Evolutionary conservation across 768 basidiomycete species (phyloP).

Genomic region (Serendipita vermifera): DNA sequence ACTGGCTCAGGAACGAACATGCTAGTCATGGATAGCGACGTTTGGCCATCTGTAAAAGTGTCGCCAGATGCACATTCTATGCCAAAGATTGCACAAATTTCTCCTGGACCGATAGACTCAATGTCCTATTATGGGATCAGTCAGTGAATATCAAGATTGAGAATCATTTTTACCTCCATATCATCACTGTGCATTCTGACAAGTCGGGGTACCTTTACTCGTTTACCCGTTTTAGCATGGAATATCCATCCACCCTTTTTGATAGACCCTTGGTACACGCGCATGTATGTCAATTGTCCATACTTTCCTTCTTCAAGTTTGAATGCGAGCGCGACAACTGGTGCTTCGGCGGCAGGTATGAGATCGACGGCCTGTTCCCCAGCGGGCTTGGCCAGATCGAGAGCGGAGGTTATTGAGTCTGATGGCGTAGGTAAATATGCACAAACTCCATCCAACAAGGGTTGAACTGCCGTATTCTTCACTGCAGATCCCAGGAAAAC

Average conservation of each 20-base stretch:
- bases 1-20: constrained; percentile 99
- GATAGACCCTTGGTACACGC: constrained; percentile 91
- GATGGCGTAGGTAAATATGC: constrained; percentile 86
- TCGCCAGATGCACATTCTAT: constrained; percentile 97
- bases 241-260: constrained; percentile 75
- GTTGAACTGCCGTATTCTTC: constrained; percentile 93
- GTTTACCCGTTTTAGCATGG: constrained; percentile 92
- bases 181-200: constrained; percentile 98
- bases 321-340: constrained; percentile 90
- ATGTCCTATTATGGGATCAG: constrained; percentile 51
- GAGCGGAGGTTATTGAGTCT: constrained; percentile 64
- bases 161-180: constrained; percentile 64
- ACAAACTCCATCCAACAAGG: constrained; percentile 87
- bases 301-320: constrained; percentile 96
- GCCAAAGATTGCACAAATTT: constrained; percentile 99
- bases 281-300: constrained; percentile 95
- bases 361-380: constrained; percentile 60
- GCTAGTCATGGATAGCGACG: constrained; percentile 88
- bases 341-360: constrained; percentile 69
- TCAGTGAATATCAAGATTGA: not conserved
- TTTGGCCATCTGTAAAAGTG: constrained; percentile 90
- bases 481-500: constrained; percentile 96
- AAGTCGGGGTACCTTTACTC: constrained; percentile 88
- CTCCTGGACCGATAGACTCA: constrained; percentile 85
- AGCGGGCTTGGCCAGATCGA: constrained; percentile 60